A percentile compares a stretch with the other conserved stretches of the same genome.
phyloP scores from a whole-genome alignment of 2,329 filamentous ascomycete genomes.

The Capronia epimyces region DNA sequence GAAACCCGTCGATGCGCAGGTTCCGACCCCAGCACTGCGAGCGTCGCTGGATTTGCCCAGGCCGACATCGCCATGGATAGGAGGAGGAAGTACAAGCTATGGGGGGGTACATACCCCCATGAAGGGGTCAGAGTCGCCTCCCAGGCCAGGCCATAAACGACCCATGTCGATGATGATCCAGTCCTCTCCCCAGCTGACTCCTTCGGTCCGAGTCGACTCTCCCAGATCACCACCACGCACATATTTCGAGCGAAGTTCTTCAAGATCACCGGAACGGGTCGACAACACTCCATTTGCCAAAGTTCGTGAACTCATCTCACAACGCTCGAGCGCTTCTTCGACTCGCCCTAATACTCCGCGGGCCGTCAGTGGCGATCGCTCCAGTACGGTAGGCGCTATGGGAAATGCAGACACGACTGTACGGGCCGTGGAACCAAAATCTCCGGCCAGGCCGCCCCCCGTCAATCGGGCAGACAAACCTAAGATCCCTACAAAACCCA shows the following conservation, averaged over 20 bases:
- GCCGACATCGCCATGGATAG: constrained; percentile 38
- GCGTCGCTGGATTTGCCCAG: constrained; percentile 42
- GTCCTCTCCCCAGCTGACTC: constrained; percentile 39
- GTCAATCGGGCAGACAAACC: constrained; percentile 78
- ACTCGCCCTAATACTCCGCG: constrained; percentile 27
- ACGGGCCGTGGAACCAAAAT: constrained; percentile 4
- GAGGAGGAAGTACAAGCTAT: constrained; percentile 26
- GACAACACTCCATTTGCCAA: constrained; percentile 24
- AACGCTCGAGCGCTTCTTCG: constrained; percentile 26
- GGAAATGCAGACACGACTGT: neutral
- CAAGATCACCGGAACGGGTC: constrained; percentile 26
- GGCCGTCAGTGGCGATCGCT: constrained; percentile 13
- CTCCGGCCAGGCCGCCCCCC: constrained; percentile 51
- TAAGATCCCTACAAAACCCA: constrained; percentile 51
- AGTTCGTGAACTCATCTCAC: constrained; percentile 25
- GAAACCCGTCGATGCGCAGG: constrained; percentile 32
- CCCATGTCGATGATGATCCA: constrained; percentile 43
- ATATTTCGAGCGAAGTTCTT: constrained; percentile 26
- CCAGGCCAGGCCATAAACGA: constrained; percentile 56
- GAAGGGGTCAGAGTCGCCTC: constrained; percentile 43
- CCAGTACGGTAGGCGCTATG: neutral
- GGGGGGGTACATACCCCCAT: constrained; percentile 27
- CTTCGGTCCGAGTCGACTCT: constrained; percentile 41
- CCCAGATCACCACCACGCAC: constrained; percentile 40
- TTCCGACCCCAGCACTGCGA: constrained; percentile 32